phyloP scores from a whole-genome alignment of 2,329 filamentous ascomycete genomes.

The Simplicillium sp. region DNA sequence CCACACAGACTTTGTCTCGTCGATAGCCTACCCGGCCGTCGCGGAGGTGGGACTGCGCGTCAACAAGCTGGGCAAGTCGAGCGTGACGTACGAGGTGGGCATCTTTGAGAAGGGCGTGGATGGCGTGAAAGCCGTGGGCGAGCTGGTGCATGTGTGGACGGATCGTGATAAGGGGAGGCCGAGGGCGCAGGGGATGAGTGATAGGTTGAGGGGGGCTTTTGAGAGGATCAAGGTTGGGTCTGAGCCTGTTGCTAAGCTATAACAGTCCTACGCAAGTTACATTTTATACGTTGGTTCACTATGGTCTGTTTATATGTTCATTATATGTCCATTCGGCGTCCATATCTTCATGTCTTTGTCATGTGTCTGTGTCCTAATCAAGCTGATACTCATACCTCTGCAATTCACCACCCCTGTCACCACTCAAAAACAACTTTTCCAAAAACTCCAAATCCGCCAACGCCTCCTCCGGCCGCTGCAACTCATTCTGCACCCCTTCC shows the following conservation, averaged over 20 bases:
- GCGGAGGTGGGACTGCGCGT: conserved; percentile 77
- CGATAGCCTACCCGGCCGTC: conserved; percentile 71
- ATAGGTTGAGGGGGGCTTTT: conserved; percentile 47
- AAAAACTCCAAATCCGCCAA: conserved; percentile 52
- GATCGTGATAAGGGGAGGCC: conserved; percentile 62
- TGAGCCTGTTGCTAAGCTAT: conserved; percentile 5
- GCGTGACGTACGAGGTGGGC: conserved; percentile 82
- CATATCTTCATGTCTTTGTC: no score
- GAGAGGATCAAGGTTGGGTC: conserved; percentile 38
- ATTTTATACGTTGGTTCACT: no score
- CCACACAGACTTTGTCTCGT: conserved; percentile 76
- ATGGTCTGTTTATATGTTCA: no score
- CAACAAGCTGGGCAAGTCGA: conserved; percentile 74
- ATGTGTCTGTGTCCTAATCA: no score
- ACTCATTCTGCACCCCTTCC: conserved; percentile 35
- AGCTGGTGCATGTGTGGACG: conserved; percentile 85
- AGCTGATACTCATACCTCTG: conserved; percentile 30
- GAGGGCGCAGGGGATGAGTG: conserved; percentile 53
- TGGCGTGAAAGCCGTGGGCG: conserved; percentile 72
- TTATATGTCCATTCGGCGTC: no score
- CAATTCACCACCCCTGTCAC: conserved; percentile 28
- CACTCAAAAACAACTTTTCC: conserved; percentile 39
- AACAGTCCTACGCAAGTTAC: no score
- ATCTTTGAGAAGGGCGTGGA: conserved; percentile 70
- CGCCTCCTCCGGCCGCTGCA: conserved; percentile 47